A percentile compares a stretch with the other conserved stretches of the same genome.
These are phyloP conservation scores for Podila horticola DNA, from an alignment of 192 early-diverging fungal genomes.

Conservation along the genomic window DNA sequence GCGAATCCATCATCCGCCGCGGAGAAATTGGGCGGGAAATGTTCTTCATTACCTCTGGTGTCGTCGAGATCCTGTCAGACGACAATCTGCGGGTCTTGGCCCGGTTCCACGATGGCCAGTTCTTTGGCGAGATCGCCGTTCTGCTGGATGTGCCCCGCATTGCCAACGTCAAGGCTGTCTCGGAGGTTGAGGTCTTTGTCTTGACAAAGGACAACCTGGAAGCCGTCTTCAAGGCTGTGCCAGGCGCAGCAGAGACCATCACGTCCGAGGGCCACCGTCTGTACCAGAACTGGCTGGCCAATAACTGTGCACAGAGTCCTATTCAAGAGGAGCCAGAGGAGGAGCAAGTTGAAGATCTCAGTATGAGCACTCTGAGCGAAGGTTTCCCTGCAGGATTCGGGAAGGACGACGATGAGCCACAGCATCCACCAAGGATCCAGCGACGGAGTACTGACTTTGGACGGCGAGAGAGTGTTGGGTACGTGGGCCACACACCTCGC, in stretches of 20 bases:
- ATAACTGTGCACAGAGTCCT: neutral
- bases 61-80: slow-evolving; percentile 67
- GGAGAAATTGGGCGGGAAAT: slow-evolving; percentile 75
- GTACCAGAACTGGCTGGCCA: slow-evolving; percentile 37
- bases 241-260: slow-evolving; percentile 47
- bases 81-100: slow-evolving; percentile 37
- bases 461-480: neutral
- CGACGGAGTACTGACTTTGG: neutral
- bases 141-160: slow-evolving; percentile 59
- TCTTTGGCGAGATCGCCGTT: slow-evolving; percentile 63
- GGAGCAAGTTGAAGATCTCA: neutral
- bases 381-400: neutral
- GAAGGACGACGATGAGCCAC: neutral
- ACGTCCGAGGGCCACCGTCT: slow-evolving; percentile 34
- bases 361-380: no score
- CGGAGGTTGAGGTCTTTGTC: slow-evolving; percentile 59
- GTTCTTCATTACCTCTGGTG: slow-evolving; percentile 79
- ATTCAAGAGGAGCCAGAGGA: neutral
- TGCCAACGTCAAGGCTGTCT: slow-evolving; percentile 57
- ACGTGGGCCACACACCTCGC: neutral
- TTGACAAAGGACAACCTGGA: slow-evolving; percentile 52
- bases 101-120: slow-evolving; percentile 53
- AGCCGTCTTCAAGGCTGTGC: slow-evolving; percentile 47
- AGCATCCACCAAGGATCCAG: neutral
- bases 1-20: slow-evolving; percentile 65